Conservation (phyloP, 1,139 yeast species). For the Meyerozyma athensensis region DNA sequence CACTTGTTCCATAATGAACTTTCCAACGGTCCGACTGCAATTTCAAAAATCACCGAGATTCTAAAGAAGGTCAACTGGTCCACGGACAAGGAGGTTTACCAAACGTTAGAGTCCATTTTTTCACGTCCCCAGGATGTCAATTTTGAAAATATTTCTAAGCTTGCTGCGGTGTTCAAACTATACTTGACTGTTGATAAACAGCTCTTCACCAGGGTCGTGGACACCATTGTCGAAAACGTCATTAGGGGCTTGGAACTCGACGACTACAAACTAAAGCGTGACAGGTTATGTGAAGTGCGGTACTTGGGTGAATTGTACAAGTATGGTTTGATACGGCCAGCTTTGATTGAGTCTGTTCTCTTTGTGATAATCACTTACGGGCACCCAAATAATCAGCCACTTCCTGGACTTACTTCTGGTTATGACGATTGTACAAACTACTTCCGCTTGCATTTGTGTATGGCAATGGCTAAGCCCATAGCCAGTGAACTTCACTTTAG, state of each 20-base stretch:
- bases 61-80: background rate
- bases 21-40: background rate
- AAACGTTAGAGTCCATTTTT: constrained; percentile 23
- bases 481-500: background rate
- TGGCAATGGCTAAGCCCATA: background rate
- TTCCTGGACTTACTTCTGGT: constrained; percentile 27
- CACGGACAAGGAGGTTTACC: background rate
- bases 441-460: constrained; percentile 59
- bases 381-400: constrained; percentile 60
- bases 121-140: constrained; percentile 46
- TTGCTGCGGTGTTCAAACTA: constrained; percentile 47
- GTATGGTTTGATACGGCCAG: constrained; percentile 41
- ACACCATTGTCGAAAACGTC: constrained; percentile 60
- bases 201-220: constrained; percentile 48
- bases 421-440: constrained; percentile 63
- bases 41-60: background rate
- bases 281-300: constrained; percentile 56
- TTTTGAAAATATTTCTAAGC: constrained; percentile 47
- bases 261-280: constrained; percentile 56
- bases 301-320: constrained; percentile 59
- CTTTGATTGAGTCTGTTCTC: constrained; percentile 49
- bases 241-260: constrained; percentile 63
- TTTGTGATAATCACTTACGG: constrained; percentile 65
- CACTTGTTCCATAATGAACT: background rate
- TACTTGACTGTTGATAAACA: constrained; percentile 32